Percentiles rank a stretch among this genome's conserved stretches.
phyloP scores from a whole-genome alignment of 805 yeast species.

The Saccharomycopsis malanga region DNA sequence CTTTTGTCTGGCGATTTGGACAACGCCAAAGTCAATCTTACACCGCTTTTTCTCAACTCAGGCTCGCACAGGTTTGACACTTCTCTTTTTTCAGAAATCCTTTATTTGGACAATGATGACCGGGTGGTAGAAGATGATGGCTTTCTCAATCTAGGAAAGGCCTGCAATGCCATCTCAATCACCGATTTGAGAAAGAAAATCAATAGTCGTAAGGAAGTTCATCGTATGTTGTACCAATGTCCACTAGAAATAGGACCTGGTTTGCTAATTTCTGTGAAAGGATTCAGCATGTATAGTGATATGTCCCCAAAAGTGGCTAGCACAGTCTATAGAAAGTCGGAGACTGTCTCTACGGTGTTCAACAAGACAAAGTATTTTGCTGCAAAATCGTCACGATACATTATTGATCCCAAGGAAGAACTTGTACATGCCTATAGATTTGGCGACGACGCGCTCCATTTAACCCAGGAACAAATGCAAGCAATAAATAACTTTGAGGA shows the following conservation, averaged over 20 bases:
- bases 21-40: slow-evolving; percentile 44
- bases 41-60: slow-evolving; percentile 54
- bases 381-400: slow-evolving; percentile 36
- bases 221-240: slow-evolving; percentile 55
- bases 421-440: slow-evolving; percentile 35
- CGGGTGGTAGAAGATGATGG: slow-evolving; percentile 23
- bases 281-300: slow-evolving; percentile 55
- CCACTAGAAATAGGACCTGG: slow-evolving; percentile 50
- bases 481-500: slow-evolving; percentile 30
- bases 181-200: slow-evolving; percentile 42
- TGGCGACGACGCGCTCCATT: slow-evolving; percentile 40
- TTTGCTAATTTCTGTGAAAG: slow-evolving; percentile 60
- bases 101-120: slow-evolving; percentile 28
- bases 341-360: slow-evolving; percentile 45
- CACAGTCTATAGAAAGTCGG: slow-evolving; percentile 48
- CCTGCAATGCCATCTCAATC: slow-evolving; percentile 32
- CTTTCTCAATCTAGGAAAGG: background rate
- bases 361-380: slow-evolving; percentile 34
- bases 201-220: slow-evolving; percentile 51
- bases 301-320: slow-evolving; percentile 45
- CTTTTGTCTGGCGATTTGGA: slow-evolving; percentile 55
- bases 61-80: slow-evolving; percentile 34
- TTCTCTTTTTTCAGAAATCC: slow-evolving; percentile 47
- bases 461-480: slow-evolving; percentile 33
- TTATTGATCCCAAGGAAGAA: slow-evolving; percentile 32